Evolutionary conservation across 176 grass and related monocot species (phyloP).

Genomic region (Tillandsia leiboldiana): DNA sequence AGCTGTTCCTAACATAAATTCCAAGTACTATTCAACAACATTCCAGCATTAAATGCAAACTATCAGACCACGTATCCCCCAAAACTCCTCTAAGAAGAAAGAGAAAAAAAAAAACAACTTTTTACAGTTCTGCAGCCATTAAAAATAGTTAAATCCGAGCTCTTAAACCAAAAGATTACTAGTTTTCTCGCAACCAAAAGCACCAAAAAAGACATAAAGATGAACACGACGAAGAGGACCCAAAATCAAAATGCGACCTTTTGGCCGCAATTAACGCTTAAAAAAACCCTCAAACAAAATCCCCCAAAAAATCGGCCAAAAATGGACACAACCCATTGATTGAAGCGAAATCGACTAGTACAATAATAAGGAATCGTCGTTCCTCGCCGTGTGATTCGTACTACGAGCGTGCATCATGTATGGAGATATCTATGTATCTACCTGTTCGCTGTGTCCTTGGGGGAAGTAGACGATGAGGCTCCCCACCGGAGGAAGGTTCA

Average conservation of each 20-base stretch:
- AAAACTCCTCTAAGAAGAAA: neutral
- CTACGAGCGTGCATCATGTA: too few relatives aligned
- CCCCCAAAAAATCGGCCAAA: too few relatives aligned
- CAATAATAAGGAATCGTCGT: too few relatives aligned
- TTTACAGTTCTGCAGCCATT: neutral
- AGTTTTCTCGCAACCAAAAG: too few relatives aligned
- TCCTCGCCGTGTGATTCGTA: too few relatives aligned
- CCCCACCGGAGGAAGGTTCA: slow-evolving; percentile 83
- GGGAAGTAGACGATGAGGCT: slow-evolving; percentile 99
- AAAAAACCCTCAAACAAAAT: too few relatives aligned
- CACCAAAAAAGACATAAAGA: too few relatives aligned
- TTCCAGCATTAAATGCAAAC: neutral
- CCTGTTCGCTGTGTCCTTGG: slow-evolving; percentile 98
- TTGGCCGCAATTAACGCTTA: too few relatives aligned
- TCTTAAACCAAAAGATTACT: neutral
- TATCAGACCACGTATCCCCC: neutral
- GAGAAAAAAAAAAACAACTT: neutral
- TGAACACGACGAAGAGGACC: too few relatives aligned
- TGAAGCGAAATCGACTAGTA: too few relatives aligned
- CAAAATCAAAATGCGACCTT: too few relatives aligned
- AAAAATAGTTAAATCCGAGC: neutral
- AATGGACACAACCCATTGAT: too few relatives aligned
- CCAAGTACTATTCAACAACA: neutral
- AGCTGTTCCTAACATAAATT: neutral
- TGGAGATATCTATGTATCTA: slow-evolving; percentile 2